Conservation (phyloP, 2,329 filamentous ascomycete genomes). For the Hypocrella siamensis region DNA sequence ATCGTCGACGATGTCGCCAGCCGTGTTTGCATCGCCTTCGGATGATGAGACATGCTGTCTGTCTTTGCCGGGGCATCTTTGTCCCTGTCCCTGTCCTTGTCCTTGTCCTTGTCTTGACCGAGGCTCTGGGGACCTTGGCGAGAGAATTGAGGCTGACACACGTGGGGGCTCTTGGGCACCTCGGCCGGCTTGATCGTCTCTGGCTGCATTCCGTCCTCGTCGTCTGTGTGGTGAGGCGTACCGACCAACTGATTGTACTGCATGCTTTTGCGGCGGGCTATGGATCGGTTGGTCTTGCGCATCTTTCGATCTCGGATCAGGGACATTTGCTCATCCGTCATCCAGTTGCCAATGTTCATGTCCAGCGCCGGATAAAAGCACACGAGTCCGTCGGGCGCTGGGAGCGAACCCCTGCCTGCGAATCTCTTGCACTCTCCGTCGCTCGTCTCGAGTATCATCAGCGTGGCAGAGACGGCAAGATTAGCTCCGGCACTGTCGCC, state of each 20-base stretch:
- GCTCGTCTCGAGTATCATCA: constrained; percentile 78
- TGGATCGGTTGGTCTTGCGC: constrained; percentile 60
- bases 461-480: constrained; percentile 48
- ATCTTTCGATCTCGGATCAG: constrained; percentile 73
- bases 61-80: constrained; percentile 4
- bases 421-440: constrained; percentile 21
- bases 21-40: constrained; percentile 57
- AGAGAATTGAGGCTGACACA: constrained; percentile 27
- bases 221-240: constrained; percentile 68
- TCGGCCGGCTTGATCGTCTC: constrained; percentile 9
- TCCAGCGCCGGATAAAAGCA: constrained; percentile 83
- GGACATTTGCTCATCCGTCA: constrained; percentile 96
- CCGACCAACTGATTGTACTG: constrained; percentile 76
- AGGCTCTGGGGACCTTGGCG: constrained; percentile 26
- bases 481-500: constrained; percentile 35
- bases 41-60: constrained; percentile 30
- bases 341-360: constrained; percentile 98
- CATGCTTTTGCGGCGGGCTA: constrained; percentile 72
- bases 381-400: constrained; percentile 64
- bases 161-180: constrained; percentile 18
- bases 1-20: constrained; percentile 94
- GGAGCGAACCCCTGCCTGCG: constrained; percentile 36
- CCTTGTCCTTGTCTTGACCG: constrained; percentile 6
- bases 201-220: constrained; percentile 40
- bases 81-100: constrained; percentile 5